Base-by-base conservation (phyloP, 495 filamentous ascomycete genomes). In the Hapsidospora chrysogenum region DNA sequence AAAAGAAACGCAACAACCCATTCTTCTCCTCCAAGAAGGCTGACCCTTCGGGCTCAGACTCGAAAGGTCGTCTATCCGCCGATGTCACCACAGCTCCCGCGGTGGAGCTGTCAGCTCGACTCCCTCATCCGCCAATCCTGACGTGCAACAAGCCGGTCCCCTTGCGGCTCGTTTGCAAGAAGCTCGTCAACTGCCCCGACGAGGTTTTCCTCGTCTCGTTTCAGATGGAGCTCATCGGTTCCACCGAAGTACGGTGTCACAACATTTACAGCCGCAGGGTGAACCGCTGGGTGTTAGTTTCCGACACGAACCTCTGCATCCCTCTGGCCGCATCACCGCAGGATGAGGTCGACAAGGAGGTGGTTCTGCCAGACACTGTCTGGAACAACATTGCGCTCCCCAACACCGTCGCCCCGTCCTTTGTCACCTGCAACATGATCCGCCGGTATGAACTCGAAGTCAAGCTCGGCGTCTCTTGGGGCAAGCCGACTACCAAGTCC, bases 91-190 rank as follows among this genome's bases (percentile, higher is more conserved):
- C 41, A 2, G 42, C 58, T 0, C 67, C 65, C 6, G 54, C 50
- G 1, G 50, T 69, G 31, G 65, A 68, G 39, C 70, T 93, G 22
- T 87, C 93, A 47, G 76, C 78, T 4, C 70, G 87, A 4, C 58
- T 97, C 21, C 89, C 89, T 0, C 79, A 86, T 50, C 89, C 89
- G 3, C 68, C 85, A 3, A 84, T 94, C 28, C 52, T 95, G 17
- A 93, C 85, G 0, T 94, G 87, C 57, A 85, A 85, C 49, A 66
- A 85, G 42, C 72, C 81, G 0, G 49, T 97, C 3, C 85, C 89
- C 11, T 60, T 97, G 3, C 74, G 85, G 0, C 51, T 97, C 6
- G 51, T 97, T 4, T 64, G 79, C 14, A 78, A 73, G 36, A 92
- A 82, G 48, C 50, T 80, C 5, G 76, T 66, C n/a, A 66, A 76